Percentiles rank a stretch among this genome's conserved stretches.
These are phyloP conservation scores for Mortierella sp. DNA, from an alignment of 371 early-diverging fungal genomes.

Conservation along the genomic window DNA sequence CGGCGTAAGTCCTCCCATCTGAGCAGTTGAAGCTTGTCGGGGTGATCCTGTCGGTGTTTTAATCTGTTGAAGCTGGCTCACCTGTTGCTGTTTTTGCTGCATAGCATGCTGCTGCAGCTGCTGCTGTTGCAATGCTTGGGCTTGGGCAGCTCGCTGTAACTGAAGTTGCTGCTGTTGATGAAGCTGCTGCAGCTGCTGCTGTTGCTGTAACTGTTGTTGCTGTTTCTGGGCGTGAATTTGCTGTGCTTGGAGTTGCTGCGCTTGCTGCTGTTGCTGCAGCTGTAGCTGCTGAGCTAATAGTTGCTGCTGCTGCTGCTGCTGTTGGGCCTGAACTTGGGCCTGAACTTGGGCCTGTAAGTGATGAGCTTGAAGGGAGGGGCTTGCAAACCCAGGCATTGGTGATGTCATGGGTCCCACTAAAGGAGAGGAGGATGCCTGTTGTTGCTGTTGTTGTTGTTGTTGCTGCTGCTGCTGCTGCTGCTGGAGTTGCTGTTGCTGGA, in stretches of 20 bases:
- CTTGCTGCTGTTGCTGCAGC: constrained; percentile 34
- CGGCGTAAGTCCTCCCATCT: constrained; percentile 53
- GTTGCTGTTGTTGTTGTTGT: constrained; percentile 35
- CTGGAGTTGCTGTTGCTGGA: constrained; percentile 23
- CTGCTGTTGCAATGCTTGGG: constrained; percentile 57
- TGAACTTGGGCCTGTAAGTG: constrained; percentile 32
- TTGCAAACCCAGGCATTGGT: constrained; percentile 53
- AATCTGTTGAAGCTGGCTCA: constrained; percentile 48
- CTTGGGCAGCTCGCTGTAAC: constrained; percentile 32
- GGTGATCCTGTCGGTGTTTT: constrained; percentile 56
- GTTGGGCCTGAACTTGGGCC: constrained; percentile 29
- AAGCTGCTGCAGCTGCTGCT: constrained; percentile 61
- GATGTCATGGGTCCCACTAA: constrained; percentile 50
- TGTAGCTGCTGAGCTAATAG: constrained; percentile 35
- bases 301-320: constrained; percentile 34
- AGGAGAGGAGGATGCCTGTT: constrained; percentile 50
- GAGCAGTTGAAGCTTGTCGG: constrained; percentile 48
- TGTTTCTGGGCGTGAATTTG: constrained; percentile 51
- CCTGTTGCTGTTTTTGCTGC: constrained; percentile 49
- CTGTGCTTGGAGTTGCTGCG: constrained; percentile 48
- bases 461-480: constrained; percentile 36
- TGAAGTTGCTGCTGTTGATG: constrained; percentile 58
- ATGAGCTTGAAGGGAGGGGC: constrained; percentile 46
- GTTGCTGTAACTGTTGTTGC: constrained; percentile 50
- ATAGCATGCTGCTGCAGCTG: constrained; percentile 28